phyloP scores from a whole-genome alignment of 192 early-diverging fungal species.

The Funneliformis mosseae region DNA sequence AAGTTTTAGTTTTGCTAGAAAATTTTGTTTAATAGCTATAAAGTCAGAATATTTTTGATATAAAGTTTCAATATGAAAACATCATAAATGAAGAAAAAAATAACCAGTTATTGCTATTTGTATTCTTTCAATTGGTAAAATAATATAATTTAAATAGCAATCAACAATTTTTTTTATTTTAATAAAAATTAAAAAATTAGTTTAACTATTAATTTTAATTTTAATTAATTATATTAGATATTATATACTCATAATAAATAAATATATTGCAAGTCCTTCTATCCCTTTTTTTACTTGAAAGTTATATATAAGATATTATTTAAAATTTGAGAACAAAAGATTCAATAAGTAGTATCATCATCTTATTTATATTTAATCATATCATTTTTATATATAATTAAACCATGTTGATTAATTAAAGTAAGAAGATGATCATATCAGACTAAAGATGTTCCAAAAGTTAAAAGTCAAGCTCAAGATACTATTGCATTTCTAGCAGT shows the following conservation, averaged over 20 bases:
- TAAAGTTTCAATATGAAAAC: neutral
- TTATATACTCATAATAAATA: neutral
- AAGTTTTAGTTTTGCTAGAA: neutral
- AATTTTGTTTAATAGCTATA: neutral
- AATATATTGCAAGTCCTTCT: neutral
- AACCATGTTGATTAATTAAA: neutral
- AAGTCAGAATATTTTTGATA: neutral
- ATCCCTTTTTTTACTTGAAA: neutral
- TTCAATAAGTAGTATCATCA: neutral
- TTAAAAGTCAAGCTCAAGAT: no score
- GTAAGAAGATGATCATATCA: no score
- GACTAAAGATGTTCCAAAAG: no score
- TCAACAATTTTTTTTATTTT: neutral
- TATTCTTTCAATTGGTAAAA: neutral
- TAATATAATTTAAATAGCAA: neutral
- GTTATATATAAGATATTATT: neutral
- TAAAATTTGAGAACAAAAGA: neutral
- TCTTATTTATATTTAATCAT: neutral
- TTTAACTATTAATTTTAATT: neutral
- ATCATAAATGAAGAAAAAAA: slow-evolving; percentile 1
- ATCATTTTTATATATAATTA: neutral
- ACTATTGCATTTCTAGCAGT: no score
- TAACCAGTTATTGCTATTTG: slow-evolving; percentile 48
- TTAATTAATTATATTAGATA: neutral
- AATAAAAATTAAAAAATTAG: neutral